Conservation (phyloP, 306 rosid genomes). For the Corylus avellana region DNA sequence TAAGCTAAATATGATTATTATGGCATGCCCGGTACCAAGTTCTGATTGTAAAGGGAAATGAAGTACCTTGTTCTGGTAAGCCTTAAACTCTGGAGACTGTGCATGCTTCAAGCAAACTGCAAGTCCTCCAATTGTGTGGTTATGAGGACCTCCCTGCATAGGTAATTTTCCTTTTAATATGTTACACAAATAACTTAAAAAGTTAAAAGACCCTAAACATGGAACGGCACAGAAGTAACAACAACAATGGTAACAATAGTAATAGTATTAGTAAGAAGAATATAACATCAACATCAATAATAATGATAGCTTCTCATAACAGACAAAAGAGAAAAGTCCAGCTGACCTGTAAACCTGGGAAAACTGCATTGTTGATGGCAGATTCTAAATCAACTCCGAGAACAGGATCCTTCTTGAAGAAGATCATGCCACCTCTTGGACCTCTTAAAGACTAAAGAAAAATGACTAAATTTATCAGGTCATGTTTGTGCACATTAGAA, state of each 20-base stretch:
- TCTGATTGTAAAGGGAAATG: constrained; percentile 17
- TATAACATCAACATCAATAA: not conserved
- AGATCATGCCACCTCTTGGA: constrained; percentile 98
- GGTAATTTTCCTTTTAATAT: not conserved
- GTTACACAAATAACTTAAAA: not conserved
- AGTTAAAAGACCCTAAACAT: constrained; percentile 24
- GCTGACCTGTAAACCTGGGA: constrained; percentile 90
- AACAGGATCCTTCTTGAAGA: constrained; percentile 84
- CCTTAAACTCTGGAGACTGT: constrained; percentile 69
- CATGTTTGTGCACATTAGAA: constrained; percentile 7
- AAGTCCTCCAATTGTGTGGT: constrained; percentile 95
- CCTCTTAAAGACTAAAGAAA: constrained; percentile 82
- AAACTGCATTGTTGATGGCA: constrained; percentile 91
- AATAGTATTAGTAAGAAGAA: too few relatives aligned
- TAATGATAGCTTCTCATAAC: constrained; percentile 2
- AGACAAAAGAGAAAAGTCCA: constrained; percentile 17
- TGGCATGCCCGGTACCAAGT: constrained; percentile 16
- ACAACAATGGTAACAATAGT: not conserved
- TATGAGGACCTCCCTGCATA: constrained; percentile 97
- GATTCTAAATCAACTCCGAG: constrained; percentile 78
- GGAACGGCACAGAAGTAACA: constrained; percentile 14
- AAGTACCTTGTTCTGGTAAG: constrained; percentile 76
- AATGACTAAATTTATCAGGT: constrained; percentile 18
- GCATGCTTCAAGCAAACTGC: constrained; percentile 88
- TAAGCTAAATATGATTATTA: constrained; percentile 7